These are phyloP conservation scores for Phanerodontia chrysosporium DNA, from an alignment of 768 basidiomycete species.

Conservation along the genomic window DNA sequence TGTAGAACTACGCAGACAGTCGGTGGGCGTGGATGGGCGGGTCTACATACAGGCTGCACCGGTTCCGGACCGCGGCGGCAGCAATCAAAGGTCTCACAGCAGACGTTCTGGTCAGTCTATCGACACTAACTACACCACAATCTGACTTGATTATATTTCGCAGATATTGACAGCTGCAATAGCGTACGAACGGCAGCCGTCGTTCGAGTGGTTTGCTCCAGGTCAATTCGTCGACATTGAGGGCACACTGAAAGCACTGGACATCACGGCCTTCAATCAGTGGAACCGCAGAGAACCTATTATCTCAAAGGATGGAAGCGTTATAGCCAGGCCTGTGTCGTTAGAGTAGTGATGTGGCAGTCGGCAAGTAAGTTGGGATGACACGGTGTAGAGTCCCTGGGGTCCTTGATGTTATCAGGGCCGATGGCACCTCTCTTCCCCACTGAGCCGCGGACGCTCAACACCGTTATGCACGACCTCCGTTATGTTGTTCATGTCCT, in stretches of 20 bases:
- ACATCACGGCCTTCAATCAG: constrained; percentile 6
- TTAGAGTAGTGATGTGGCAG: background rate
- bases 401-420: background rate
- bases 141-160: background rate
- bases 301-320: background rate
- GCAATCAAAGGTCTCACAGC: constrained; percentile 83
- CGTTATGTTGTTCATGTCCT: background rate
- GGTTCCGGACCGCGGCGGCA: constrained; percentile 72
- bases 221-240: constrained; percentile 35
- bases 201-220: constrained; percentile 56
- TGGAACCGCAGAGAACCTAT: constrained; percentile 2
- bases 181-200: constrained; percentile 47
- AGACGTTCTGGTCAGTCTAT: constrained; percentile 68
- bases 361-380: background rate
- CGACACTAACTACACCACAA: no score
- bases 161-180: constrained; percentile 67
- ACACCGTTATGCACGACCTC: no score
- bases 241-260: constrained; percentile 18
- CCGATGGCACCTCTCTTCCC: background rate
- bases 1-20: constrained; percentile 56
- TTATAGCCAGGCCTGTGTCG: background rate
- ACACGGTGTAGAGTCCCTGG: background rate
- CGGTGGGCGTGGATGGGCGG: constrained; percentile 43
- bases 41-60: constrained; percentile 72
- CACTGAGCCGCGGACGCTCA: background rate